A percentile compares a stretch with the other conserved stretches of the same genome.
These are phyloP conservation scores for Myotisia sp. DNA, from an alignment of 2,329 filamentous ascomycete genomes.

Conservation along the genomic window DNA sequence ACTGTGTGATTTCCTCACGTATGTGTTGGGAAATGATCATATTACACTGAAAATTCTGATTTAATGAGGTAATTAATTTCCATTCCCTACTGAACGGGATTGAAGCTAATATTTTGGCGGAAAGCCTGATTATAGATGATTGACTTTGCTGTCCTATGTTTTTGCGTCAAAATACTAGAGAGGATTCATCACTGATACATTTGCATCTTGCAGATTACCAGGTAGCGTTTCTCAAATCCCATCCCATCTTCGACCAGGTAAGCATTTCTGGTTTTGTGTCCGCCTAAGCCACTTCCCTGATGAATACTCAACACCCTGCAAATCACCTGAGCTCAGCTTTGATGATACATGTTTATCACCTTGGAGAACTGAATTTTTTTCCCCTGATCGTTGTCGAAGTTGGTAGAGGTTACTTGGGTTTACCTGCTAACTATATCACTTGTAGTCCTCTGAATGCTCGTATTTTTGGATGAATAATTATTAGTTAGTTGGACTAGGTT, in stretches of 20 bases:
- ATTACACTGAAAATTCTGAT: conserved; percentile 54
- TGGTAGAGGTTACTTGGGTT: no score
- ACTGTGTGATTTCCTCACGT: conserved; percentile 49
- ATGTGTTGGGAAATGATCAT: conserved; percentile 45
- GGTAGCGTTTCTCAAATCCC: no score
- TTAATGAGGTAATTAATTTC: conserved; percentile 45
- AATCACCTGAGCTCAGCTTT: conserved; percentile 48
- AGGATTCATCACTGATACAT: no score
- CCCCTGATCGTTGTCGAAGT: no score
- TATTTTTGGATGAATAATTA: no score
- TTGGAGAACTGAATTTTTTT: conserved; percentile 48
- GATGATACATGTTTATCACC: conserved; percentile 46
- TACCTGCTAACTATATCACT: no score
- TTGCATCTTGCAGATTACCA: no score
- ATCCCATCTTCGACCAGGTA: conserved; percentile 6
- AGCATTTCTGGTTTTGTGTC: conserved; percentile 8
- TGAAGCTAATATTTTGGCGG: conserved; percentile 22
- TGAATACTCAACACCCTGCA: no score
- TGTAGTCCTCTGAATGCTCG: no score
- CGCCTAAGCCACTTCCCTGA: conserved; percentile 29
- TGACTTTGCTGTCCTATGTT: conserved; percentile 8
- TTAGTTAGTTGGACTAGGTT: no score
- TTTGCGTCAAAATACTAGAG: no score
- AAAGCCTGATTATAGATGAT: conserved; percentile 31
- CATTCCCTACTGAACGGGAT: conserved; percentile 8